These are phyloP conservation scores for Fusarium nygamai DNA, from an alignment of 2,329 filamentous ascomycete genomes.

Conservation along the genomic window DNA sequence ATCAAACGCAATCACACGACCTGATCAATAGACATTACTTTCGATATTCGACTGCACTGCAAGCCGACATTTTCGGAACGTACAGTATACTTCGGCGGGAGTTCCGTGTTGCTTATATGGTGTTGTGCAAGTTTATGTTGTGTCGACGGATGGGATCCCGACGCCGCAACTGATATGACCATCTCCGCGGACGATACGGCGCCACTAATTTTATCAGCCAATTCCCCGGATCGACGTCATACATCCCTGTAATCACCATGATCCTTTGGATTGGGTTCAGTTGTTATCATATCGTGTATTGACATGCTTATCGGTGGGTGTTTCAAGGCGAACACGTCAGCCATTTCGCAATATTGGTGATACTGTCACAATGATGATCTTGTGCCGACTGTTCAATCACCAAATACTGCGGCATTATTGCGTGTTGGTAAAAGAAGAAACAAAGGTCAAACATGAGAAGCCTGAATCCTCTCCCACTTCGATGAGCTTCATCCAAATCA, in stretches of 20 bases:
- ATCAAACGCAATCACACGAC: conserved; percentile 6
- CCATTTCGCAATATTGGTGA: conserved; percentile 4
- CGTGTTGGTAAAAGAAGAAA: neutral
- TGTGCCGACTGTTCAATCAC: neutral
- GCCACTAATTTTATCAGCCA: conserved; percentile 23
- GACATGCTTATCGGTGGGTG: neutral
- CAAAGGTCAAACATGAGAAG: neutral
- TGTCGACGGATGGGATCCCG: conserved; percentile 25
- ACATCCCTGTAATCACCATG: conserved; percentile 18
- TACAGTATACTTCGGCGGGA: neutral
- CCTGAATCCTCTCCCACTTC: conserved; percentile 1
- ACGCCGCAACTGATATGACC: conserved; percentile 17
- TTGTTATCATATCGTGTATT: conserved; percentile 5
- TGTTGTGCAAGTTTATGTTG: conserved; percentile 9
- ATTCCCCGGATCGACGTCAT: conserved; percentile 33
- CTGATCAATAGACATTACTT: neutral
- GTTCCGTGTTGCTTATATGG: conserved; percentile 5
- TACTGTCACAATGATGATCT: neutral
- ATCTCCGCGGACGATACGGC: conserved; percentile 33
- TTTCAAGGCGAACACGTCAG: conserved; percentile 2
- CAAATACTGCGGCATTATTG: neutral
- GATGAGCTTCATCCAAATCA: conserved; percentile 7
- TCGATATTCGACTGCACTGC: neutral
- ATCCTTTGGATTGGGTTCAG: conserved; percentile 1
- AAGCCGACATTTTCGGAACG: neutral